These are phyloP conservation scores for Sugiyamaella marilandica DNA, from an alignment of 805 yeast genomes.

Conservation along the genomic window DNA sequence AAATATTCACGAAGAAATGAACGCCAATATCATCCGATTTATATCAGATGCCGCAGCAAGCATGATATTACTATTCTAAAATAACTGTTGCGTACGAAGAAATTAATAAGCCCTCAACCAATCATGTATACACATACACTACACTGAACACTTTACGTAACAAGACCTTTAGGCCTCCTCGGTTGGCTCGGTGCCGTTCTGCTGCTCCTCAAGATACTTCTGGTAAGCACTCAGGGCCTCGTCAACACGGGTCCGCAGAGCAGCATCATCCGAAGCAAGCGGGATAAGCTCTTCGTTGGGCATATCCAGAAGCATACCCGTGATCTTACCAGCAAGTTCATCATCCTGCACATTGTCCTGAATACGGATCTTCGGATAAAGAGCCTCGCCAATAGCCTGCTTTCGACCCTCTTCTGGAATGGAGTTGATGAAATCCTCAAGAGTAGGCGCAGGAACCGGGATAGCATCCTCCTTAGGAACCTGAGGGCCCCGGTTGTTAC, in stretches of 20 bases:
- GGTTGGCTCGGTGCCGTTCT: background rate
- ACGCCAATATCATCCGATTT: no score
- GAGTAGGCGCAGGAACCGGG: slow-evolving; percentile 22
- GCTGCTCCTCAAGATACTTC: slow-evolving; percentile 57
- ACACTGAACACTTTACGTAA: slow-evolving; percentile 1
- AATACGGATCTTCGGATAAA: slow-evolving; percentile 86
- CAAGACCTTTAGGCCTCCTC: background rate
- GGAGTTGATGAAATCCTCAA: slow-evolving; percentile 63
- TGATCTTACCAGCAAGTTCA: slow-evolving; percentile 96
- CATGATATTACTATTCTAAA: no score
- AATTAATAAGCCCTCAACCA: background rate
- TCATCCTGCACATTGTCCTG: slow-evolving; percentile 83
- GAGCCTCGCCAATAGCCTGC: slow-evolving; percentile 96
- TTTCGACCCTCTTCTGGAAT: slow-evolving; percentile 86
- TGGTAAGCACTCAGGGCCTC: slow-evolving; percentile 95
- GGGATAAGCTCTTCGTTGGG: slow-evolving; percentile 86
- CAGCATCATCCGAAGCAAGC: slow-evolving; percentile 82
- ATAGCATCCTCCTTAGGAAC: slow-evolving; percentile 17
- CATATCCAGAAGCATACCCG: slow-evolving; percentile 97
- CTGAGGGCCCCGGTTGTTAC: slow-evolving; percentile 10
- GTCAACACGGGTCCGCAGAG: slow-evolving; percentile 83
- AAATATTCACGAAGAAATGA: no score
- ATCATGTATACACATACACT: slow-evolving; percentile 3
- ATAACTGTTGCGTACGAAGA: no score
- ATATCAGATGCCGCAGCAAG: no score